Evolutionary conservation across 768 basidiomycete genomes (phyloP), one percentile per base, ranked within the genome.

Genomic region (Termitomyces titanicus): DNA sequence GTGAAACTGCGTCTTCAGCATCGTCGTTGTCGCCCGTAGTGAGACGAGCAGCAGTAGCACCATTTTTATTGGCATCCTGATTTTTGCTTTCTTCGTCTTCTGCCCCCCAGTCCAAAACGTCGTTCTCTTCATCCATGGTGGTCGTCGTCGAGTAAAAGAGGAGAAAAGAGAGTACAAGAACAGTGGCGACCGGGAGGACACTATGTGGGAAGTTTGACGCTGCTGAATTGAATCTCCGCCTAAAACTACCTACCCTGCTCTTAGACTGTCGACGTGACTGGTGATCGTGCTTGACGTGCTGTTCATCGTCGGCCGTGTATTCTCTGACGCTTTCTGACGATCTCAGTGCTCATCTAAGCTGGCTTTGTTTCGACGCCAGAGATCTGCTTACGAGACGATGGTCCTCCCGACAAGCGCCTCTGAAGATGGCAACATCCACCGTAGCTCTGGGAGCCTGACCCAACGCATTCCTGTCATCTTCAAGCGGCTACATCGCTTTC

Each of bases 381-480:
- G 63, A 61, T 54, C 64, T 51, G 59, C 68, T 60, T 65, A 71
- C 66, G 63, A 64, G 52, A 65, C 65, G 34, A 75, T 74, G 72
- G 68, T 74, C 61, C 71, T 77, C 48, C 75, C 75, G 42, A 72
- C 70, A 52, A 72, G 58, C 59, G 63, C 70, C 58, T 67, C 75
- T 47, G 76, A 78, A 62, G 74, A 78, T 54, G 76, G 75, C 49
- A 62, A 55, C 44, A 62, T 68, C 34, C 61, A 68, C 52, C 68
- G 71, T 39, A 60, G 67, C 38, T 70, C 74, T 54, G 65, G 65
- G 46, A 66, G 73, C 47, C 63, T 76, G 45, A 73, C 81, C 3
- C 79, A 77, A 40, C 84, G 89, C 18, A 73, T 94, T 24, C 92
- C 92, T 17, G 74, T 89, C 35, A 88, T 94, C 61, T 90, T 96